Conservation (phyloP, 257 asterid genomes). For the Rauvolfia tetraphylla region DNA sequence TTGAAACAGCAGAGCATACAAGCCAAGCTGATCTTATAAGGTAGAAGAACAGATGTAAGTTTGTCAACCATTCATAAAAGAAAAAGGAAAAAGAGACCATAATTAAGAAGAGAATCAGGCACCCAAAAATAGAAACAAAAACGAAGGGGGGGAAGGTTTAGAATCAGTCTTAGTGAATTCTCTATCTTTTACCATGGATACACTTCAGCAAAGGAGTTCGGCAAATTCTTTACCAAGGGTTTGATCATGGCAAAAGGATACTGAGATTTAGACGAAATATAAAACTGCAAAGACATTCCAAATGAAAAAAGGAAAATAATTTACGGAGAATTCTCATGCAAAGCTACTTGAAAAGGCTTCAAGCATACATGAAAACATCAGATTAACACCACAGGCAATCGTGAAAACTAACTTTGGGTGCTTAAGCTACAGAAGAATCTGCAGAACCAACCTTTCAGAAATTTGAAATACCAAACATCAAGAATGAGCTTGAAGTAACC, state of each 20-base stretch:
- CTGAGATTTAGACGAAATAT: not conserved
- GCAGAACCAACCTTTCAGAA: too few species aligned
- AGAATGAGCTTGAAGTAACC: not conserved
- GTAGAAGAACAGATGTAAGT: not conserved
- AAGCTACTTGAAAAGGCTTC: not conserved
- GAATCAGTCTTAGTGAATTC: not conserved
- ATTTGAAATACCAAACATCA: not conserved
- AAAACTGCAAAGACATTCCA: not conserved
- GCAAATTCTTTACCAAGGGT: not conserved
- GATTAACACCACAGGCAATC: constrained; percentile 5
- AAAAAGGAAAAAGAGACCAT: not conserved
- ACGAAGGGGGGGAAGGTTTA: too few species aligned
- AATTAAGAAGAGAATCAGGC: not conserved
- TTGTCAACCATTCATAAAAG: not conserved
- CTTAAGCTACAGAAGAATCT: not conserved
- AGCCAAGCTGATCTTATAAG: not conserved
- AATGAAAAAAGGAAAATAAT: not conserved
- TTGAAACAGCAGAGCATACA: not conserved
- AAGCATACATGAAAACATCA: not conserved
- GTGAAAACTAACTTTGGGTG: not conserved
- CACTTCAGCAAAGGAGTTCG: not conserved
- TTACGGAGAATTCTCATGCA: not conserved
- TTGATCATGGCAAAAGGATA: too few species aligned
- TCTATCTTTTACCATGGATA: not conserved
- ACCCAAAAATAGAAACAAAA: not conserved